Evolutionary conservation across 495 filamentous ascomycete genomes (phyloP).

Genomic region (Xeromyces bisporus): DNA sequence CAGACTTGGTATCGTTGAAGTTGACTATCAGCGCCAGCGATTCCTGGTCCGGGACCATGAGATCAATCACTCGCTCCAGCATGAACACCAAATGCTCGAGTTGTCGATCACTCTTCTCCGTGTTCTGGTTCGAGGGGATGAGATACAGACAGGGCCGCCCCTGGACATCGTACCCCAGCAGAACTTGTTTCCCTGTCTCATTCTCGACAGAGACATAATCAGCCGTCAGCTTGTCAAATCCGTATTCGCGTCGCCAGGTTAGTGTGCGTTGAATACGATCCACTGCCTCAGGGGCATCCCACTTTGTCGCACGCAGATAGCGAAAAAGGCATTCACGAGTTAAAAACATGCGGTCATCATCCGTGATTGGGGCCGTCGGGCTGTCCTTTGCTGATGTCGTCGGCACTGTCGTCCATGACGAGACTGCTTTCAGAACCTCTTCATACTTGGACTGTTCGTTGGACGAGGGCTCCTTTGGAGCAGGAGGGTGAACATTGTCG

Average conservation of each 20-base stretch:
- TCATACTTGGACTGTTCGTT: conserved; percentile 81
- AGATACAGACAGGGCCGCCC: conserved; percentile 77
- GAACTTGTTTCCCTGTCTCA: conserved; percentile 86
- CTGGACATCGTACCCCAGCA: conserved; percentile 73
- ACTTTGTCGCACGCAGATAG: conserved; percentile 87
- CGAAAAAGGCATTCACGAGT: conserved; percentile 83
- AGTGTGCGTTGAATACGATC: conserved; percentile 65
- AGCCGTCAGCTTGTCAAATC: conserved; percentile 50
- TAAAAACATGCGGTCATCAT: conserved; percentile 74
- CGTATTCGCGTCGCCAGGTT: conserved; percentile 80
- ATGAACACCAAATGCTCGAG: conserved; percentile 90
- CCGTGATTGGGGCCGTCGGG: conserved; percentile 48
- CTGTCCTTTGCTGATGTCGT: conserved; percentile 39
- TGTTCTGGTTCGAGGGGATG: conserved; percentile 81
- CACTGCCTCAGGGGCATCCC: conserved; percentile 59
- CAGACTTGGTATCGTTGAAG: conserved; percentile 62
- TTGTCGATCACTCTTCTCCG: conserved; percentile 71
- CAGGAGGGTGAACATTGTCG: conserved; percentile 33
- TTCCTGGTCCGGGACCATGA: conserved; percentile 76
- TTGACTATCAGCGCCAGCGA: conserved; percentile 73
- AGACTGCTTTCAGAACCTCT: conserved; percentile 46
- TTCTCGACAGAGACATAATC: conserved; percentile 84
- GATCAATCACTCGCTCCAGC: conserved; percentile 75
- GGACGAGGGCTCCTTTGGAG: conserved; percentile 38
- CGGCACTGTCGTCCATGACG: conserved; percentile 54